Base-by-base conservation (phyloP, 805 yeast species). In the Yarrowia sp. region DNA sequence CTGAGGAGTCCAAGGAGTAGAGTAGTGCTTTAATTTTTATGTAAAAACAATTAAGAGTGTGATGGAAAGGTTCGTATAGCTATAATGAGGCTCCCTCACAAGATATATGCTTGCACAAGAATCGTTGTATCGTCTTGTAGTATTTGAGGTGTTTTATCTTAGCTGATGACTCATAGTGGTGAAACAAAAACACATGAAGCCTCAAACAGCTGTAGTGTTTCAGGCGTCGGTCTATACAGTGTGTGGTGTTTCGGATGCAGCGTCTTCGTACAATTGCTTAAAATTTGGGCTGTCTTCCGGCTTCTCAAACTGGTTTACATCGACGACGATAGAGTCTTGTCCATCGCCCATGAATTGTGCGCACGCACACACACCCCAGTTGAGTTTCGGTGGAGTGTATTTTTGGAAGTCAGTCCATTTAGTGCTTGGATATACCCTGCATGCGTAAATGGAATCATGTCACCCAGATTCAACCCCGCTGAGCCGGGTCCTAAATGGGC, bases 41-140 rank as follows among this genome's bases (percentile, higher is more conserved):
- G 61, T 55, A 55, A 55, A 55, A 55, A 55, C 61, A 55, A 51
- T 51, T 47, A 51, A 51, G 58, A 51, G 42, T 51, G 58, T 33
- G 58, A 51, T 51, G 58, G 58, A 51, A 32, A 32, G 56, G 39
- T 47, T 47, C 56, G 56, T 47, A 47, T 47, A 47, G 56, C 56
- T 47, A 47, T 47, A 47, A 46, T 46, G 36, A 46, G 53, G 53
- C 53, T 46, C 33, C 53, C 38, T 33, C 56, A 47, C 56, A 32
- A 32, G 31, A 29, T 5, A 9, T 21, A 32, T 47, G 39, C 39
- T 44, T 44, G 14, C 51, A 27, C 12, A 19, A 19, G n/a, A 13
- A 18, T 16, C 8, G 14, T 21, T 25, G 49, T 42, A 18, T 6
- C 19, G 33, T 16, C n/a, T 9, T 25, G 47, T 42, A 25, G n/a